phyloP scores from a whole-genome alignment of 192 early-diverging fungal genomes.

The Coemansia biformis region DNA sequence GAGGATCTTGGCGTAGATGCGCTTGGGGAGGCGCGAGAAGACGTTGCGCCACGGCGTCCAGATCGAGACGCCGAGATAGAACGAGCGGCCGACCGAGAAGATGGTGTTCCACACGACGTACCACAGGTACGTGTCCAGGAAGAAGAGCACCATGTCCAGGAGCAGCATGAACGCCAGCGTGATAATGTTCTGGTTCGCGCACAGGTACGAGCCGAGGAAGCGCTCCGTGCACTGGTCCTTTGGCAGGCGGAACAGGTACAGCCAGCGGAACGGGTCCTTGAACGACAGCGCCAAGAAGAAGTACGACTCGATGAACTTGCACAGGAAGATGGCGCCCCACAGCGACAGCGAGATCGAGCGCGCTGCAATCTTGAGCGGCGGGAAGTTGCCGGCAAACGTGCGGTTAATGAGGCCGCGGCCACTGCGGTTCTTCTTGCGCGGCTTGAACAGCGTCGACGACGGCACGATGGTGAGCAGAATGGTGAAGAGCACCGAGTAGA shows the following conservation, averaged over 20 bases:
- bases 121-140: slow-evolving; percentile 84
- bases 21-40: slow-evolving; percentile 72
- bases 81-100: slow-evolving; percentile 70
- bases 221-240: slow-evolving; percentile 58
- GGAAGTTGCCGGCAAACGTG: slow-evolving; percentile 71
- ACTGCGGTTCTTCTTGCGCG: slow-evolving; percentile 53
- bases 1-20: slow-evolving; percentile 70
- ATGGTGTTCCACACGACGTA: slow-evolving; percentile 81
- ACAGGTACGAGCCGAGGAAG: slow-evolving; percentile 54
- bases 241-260: slow-evolving; percentile 53
- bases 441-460: slow-evolving; percentile 57
- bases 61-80: slow-evolving; percentile 73
- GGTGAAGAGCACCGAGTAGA: slow-evolving; percentile 62
- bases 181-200: slow-evolving; percentile 61
- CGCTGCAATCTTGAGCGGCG: slow-evolving; percentile 59
- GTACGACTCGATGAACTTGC: slow-evolving; percentile 78
- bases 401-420: slow-evolving; percentile 53
- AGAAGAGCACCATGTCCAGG: slow-evolving; percentile 69
- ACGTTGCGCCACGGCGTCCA: slow-evolving; percentile 80
- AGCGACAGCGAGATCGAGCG: slow-evolving; percentile 64
- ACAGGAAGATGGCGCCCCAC: slow-evolving; percentile 67
- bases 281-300: slow-evolving; percentile 78
- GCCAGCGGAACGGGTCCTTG: slow-evolving; percentile 63
- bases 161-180: slow-evolving; percentile 70
- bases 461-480: slow-evolving; percentile 65